Percentiles rank a stretch among this genome's conserved stretches.
These are phyloP conservation scores for Wickerhamomyces ciferrii DNA, from an alignment of 805 yeast genomes.

Conservation along the genomic window DNA sequence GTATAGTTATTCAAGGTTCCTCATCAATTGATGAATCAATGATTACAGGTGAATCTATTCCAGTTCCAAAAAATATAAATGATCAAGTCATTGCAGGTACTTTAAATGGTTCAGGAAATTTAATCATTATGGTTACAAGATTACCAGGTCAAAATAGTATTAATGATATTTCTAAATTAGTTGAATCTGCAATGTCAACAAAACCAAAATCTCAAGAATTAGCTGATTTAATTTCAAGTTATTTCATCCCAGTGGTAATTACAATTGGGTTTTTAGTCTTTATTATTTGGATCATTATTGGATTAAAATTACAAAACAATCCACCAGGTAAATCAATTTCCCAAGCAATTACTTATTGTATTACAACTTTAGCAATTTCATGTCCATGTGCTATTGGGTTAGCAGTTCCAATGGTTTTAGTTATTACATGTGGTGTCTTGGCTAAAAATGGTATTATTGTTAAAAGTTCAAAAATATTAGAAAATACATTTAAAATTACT, in stretches of 20 bases:
- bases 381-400: constrained; percentile 18
- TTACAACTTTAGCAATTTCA: constrained; percentile 1
- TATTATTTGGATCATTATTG: too few relatives aligned
- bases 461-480: too few relatives aligned
- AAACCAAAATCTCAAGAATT: constrained; percentile 71
- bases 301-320: neutral
- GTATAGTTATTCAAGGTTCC: constrained; percentile 33
- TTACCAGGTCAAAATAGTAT: constrained; percentile 68
- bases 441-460: constrained; percentile 1
- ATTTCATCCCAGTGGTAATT: constrained; percentile 56
- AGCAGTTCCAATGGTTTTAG: constrained; percentile 11
- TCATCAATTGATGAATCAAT: constrained; percentile 41
- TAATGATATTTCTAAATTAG: constrained; percentile 66
- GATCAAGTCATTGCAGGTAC: constrained; percentile 33
- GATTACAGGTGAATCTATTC: constrained; percentile 35
- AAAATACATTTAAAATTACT: too few relatives aligned
- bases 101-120: constrained; percentile 52
- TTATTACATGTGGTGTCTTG: constrained; percentile 14
- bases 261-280: too few relatives aligned
- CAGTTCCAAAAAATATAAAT: too few relatives aligned
- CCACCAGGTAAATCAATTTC: neutral
- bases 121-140: constrained; percentile 54
- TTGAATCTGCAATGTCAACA: constrained; percentile 68
- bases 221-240: constrained; percentile 64
- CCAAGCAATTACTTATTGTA: neutral